phyloP scores from a whole-genome alignment of 441 rosid species.

The Iberis amara region DNA sequence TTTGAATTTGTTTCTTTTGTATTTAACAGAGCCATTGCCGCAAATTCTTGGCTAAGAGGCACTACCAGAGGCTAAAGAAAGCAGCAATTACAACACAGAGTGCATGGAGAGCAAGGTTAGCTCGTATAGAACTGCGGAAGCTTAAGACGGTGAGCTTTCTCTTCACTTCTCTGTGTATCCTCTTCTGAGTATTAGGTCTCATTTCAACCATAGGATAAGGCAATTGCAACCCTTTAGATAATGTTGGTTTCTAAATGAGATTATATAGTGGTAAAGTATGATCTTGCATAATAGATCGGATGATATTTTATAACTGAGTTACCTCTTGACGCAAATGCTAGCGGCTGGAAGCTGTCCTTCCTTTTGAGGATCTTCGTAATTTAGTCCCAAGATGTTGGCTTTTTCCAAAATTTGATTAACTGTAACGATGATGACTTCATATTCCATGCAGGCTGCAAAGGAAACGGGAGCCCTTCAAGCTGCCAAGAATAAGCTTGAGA shows the following conservation, averaged over 20 bases:
- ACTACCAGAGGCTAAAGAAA: slow-evolving; percentile 53
- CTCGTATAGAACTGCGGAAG: slow-evolving; percentile 62
- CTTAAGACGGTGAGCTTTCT: slow-evolving; percentile 64
- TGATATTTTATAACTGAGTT: slow-evolving; percentile 4
- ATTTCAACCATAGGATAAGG: slow-evolving; percentile 13
- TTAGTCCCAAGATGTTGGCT: slow-evolving; percentile 18
- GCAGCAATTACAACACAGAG: slow-evolving; percentile 69
- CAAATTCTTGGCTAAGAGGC: slow-evolving; percentile 48
- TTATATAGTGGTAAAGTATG: not conserved
- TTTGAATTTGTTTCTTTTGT: slow-evolving; percentile 21
- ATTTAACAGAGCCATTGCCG: slow-evolving; percentile 64
- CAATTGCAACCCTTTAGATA: slow-evolving; percentile 1
- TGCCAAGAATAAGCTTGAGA: slow-evolving; percentile 80
- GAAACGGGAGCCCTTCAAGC: slow-evolving; percentile 95
- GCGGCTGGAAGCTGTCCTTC: slow-evolving; percentile 14
- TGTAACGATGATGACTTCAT: slow-evolving; percentile 10
- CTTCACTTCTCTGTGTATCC: slow-evolving; percentile 21
- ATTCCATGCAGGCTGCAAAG: slow-evolving; percentile 64
- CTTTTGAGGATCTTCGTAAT: slow-evolving; percentile 15
- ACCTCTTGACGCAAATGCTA: slow-evolving; percentile 14
- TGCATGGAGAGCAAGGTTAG: slow-evolving; percentile 79
- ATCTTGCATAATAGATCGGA: not conserved
- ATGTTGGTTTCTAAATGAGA: slow-evolving; percentile 7
- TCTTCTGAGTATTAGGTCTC: slow-evolving; percentile 1
- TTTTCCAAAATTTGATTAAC: slow-evolving; percentile 5